A percentile compares a stretch with the other conserved stretches of the same genome.
phyloP scores from a whole-genome alignment of 2,329 filamentous ascomycete genomes.

The Dothistroma septosporum region DNA sequence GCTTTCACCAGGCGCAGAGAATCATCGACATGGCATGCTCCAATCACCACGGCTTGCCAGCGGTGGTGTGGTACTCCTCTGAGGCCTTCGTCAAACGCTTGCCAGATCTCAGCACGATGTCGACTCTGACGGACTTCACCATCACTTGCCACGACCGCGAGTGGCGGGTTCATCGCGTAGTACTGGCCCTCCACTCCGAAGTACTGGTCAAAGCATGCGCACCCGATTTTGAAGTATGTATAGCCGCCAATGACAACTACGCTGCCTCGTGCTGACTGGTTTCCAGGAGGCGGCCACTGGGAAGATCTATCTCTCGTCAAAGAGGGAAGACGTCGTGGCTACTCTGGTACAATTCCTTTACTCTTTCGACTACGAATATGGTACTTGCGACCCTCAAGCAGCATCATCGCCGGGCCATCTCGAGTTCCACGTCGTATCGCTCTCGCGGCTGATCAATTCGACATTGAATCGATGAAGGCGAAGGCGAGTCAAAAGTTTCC shows the following conservation, averaged over 20 bases:
- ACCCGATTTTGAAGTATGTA: too few species aligned
- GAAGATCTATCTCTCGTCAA: not conserved
- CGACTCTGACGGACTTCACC: not conserved
- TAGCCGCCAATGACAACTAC: too few species aligned
- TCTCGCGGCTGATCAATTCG: not conserved
- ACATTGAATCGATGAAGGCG: not conserved
- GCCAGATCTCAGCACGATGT: too few species aligned
- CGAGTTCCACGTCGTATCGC: not conserved
- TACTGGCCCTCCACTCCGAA: not conserved
- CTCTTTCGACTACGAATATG: not conserved
- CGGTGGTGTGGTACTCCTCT: too few species aligned
- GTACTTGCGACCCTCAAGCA: not conserved
- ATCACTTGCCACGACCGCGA: not conserved
- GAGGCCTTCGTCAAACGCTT: too few species aligned
- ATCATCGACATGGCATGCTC: too few species aligned
- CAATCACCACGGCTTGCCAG: too few species aligned
- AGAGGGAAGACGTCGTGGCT: not conserved
- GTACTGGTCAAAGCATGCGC: too few species aligned
- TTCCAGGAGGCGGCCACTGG: not conserved
- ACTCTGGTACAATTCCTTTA: not conserved
- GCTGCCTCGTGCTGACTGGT: too few species aligned
- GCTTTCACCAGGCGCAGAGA: too few species aligned
- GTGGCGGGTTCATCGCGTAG: not conserved
- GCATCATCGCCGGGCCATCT: not conserved
- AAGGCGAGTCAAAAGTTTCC: too few species aligned